Conservation (phyloP, 225 moss, liverwort and hornwort species). For the Pseudoscleropodium purum region DNA sequence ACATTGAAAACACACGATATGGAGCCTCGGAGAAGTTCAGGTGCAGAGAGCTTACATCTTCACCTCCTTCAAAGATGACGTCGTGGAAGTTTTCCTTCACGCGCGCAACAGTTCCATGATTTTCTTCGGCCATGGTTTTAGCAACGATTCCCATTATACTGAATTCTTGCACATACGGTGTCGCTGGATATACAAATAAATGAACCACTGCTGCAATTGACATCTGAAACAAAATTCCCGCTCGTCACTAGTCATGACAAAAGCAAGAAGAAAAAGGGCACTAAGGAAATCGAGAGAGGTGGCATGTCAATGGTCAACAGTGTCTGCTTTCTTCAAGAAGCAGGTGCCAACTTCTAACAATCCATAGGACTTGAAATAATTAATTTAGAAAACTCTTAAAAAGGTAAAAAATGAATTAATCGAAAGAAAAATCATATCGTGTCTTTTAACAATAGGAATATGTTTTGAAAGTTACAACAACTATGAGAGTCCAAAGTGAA, state of each 20-base stretch:
- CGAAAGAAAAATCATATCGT: not conserved
- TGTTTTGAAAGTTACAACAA: not conserved
- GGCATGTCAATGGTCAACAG: not conserved
- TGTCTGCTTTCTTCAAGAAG: not conserved
- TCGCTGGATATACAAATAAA: slow-evolving; percentile 71
- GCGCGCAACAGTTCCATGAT: slow-evolving; percentile 41
- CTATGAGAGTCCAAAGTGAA: not conserved
- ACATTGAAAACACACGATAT: too few relatives aligned
- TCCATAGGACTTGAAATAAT: not conserved
- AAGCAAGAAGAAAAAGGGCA: not conserved
- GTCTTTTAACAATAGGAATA: not conserved
- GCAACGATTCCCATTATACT: slow-evolving; percentile 54
- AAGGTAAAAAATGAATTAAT: not conserved
- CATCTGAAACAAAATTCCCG: slow-evolving; percentile 48
- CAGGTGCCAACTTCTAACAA: not conserved
- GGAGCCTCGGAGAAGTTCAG: not conserved
- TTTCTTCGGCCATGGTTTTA: slow-evolving; percentile 35
- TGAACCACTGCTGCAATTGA: slow-evolving; percentile 85
- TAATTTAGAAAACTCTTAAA: not conserved
- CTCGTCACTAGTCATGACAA: not conserved
- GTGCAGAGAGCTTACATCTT: slow-evolving; percentile 43
- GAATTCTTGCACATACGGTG: slow-evolving; percentile 58
- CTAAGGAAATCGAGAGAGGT: not conserved
- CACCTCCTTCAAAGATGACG: slow-evolving; percentile 80
- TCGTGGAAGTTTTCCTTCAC: slow-evolving; percentile 73